Evolutionary conservation across 345 rosid genomes (phyloP).

Genomic region (Toxicodendron radicans): DNA sequence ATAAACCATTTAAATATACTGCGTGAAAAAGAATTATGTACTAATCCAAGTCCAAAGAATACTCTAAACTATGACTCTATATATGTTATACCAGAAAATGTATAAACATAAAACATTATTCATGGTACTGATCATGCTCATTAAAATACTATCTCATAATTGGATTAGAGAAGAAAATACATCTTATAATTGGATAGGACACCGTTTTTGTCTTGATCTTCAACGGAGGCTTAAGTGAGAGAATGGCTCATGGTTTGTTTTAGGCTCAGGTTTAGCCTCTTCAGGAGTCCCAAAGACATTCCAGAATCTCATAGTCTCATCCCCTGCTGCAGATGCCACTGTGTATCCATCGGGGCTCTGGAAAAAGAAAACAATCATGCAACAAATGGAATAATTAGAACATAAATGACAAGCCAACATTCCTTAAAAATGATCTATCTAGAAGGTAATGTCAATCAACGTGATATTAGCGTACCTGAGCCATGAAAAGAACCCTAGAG

Average conservation of each 20-base stretch:
- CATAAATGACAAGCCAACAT: background rate
- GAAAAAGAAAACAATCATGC: background rate
- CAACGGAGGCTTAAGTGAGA: constrained; percentile 27
- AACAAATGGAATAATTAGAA: background rate
- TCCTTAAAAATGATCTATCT: background rate
- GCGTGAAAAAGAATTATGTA: no score
- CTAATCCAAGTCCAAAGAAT: no score
- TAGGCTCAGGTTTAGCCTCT: constrained; percentile 29
- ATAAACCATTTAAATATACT: no score
- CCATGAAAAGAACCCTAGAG: constrained; percentile 45
- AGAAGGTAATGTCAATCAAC: background rate
- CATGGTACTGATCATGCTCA: no score
- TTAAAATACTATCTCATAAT: no score
- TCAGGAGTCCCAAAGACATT: constrained; percentile 44
- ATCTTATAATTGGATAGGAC: no score
- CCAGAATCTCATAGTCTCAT: constrained; percentile 46
- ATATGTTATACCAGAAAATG: no score
- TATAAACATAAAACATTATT: no score
- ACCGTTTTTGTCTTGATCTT: background rate
- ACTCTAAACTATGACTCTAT: no score
- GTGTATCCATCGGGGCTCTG: constrained; percentile 51
- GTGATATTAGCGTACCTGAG: constrained; percentile 25
- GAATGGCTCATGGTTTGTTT: constrained; percentile 32
- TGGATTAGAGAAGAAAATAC: no score
- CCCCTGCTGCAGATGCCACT: constrained; percentile 45